Percentiles rank a stretch among this genome's conserved stretches.
phyloP scores from a whole-genome alignment of 164 flowering plant genomes.

The Aristolochia contorta region DNA sequence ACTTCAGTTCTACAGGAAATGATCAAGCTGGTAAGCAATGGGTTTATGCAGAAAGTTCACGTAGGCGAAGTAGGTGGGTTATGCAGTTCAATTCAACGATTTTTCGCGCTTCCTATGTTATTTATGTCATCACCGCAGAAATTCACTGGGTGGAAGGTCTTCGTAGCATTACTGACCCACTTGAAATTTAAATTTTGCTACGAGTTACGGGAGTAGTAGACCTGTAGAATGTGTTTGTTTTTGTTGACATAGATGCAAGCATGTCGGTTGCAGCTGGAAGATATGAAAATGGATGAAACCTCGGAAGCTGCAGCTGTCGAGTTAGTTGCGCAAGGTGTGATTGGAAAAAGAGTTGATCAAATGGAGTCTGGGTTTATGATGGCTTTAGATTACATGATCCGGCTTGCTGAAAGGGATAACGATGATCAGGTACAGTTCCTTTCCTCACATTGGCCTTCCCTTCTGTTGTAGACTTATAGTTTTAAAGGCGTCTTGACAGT shows the following conservation, averaged over 20 bases:
- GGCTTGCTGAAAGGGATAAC: slow-evolving; percentile 64
- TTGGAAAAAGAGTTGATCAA: slow-evolving; percentile 94
- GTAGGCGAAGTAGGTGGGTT: no score
- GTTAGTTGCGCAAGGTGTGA: slow-evolving; percentile 92
- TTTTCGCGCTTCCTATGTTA: no score
- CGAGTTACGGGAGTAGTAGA: no score
- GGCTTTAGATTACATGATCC: slow-evolving; percentile 98
- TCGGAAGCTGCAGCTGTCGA: slow-evolving; percentile 78
- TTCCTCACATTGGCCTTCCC: not conserved
- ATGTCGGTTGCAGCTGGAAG: slow-evolving; percentile 51
- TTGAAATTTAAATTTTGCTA: no score
- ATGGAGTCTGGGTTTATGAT: slow-evolving; percentile 95
- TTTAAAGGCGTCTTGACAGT: no score
- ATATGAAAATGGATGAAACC: slow-evolving; percentile 82
- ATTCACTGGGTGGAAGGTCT: no score
- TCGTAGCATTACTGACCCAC: no score
- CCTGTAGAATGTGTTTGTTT: not conserved
- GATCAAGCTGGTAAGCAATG: slow-evolving; percentile 49
- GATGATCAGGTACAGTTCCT: slow-evolving; percentile 59
- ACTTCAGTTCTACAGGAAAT: slow-evolving; percentile 83
- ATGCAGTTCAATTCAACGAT: no score
- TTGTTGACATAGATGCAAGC: not conserved
- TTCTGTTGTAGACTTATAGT: not conserved
- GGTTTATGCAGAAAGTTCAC: no score
- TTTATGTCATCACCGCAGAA: no score